Evolutionary conservation across 2,329 filamentous ascomycete genomes (phyloP).

Genomic region (Teratosphaeria zuluensis): DNA sequence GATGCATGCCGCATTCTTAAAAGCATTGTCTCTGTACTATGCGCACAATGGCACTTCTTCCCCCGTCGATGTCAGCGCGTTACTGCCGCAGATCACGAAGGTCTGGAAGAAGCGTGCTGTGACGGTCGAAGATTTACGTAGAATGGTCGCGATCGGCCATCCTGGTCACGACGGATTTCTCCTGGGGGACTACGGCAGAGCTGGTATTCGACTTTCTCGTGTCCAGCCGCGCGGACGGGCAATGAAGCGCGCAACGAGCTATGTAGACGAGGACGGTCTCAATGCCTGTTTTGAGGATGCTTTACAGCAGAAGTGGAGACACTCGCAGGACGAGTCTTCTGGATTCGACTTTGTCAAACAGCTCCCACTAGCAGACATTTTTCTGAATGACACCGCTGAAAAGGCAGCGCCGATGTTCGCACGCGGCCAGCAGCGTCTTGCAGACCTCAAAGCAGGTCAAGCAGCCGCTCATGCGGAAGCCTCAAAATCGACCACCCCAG

Average conservation of each 20-base stretch:
- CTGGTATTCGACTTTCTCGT: conserved; percentile 17
- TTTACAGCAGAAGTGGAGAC: conserved; percentile 37
- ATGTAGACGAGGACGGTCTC: conserved; percentile 28
- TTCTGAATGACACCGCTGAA: conserved; percentile 38
- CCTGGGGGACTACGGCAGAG: conserved; percentile 22
- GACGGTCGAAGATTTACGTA: conserved; percentile 36
- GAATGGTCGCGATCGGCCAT: conserved; percentile 33
- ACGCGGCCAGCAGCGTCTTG: conserved; percentile 60
- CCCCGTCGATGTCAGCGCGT: conserved; percentile 31
- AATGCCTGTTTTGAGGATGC: conserved; percentile 42
- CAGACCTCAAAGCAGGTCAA: conserved; percentile 53
- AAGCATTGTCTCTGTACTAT: conserved; percentile 40
- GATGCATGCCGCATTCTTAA: conserved; percentile 41
- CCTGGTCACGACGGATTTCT: conserved; percentile 11
- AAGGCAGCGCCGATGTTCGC: conserved; percentile 49
- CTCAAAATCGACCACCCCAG: neutral
- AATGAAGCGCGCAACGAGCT: conserved; percentile 14
- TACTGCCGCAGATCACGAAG: conserved; percentile 33
- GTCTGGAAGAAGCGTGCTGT: conserved; percentile 39
- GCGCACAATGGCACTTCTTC: conserved; percentile 39
- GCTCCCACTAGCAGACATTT: conserved; percentile 48
- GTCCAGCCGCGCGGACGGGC: conserved; percentile 9
- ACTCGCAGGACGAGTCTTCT: conserved; percentile 22
- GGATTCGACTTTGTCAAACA: conserved; percentile 43
- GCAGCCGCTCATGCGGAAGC: conserved; percentile 14